Conservation (phyloP, 1,139 yeast species). For the Hyphopichia pseudoburtonii region DNA sequence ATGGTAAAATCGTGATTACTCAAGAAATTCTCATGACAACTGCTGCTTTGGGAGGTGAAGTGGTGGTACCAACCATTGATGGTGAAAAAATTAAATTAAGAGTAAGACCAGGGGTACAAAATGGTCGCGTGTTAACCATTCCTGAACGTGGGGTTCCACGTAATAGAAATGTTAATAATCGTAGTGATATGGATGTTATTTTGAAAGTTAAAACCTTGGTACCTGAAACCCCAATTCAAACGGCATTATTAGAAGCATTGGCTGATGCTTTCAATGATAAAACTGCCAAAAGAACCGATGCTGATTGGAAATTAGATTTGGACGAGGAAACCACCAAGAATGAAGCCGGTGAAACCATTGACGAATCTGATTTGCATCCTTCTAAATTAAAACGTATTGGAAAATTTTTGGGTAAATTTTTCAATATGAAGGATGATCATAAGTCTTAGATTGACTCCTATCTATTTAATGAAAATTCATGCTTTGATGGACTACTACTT, state of each 20-base stretch:
- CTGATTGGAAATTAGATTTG: conserved; percentile 52
- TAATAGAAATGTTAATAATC: conserved; percentile 50
- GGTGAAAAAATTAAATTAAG: conserved; percentile 72
- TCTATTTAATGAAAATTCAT: neutral
- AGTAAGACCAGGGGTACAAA: conserved; percentile 85
- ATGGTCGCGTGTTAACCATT: conserved; percentile 70
- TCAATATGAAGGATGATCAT: conserved; percentile 48
- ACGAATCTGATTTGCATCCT: conserved; percentile 51
- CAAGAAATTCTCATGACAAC: conserved; percentile 87
- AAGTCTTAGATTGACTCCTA: too few relatives aligned
- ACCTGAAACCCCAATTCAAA: conserved; percentile 84
- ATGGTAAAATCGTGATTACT: conserved; percentile 60
- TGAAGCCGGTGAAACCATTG: conserved; percentile 21
- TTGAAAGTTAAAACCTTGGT: conserved; percentile 70
- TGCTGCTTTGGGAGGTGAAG: conserved; percentile 91
- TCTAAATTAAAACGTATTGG: conserved; percentile 62
- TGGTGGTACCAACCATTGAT: conserved; percentile 84
- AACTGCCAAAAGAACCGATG: conserved; percentile 69
- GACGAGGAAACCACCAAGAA: conserved; percentile 18
- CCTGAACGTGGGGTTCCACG: conserved; percentile 89
- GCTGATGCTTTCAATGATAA: conserved; percentile 87
- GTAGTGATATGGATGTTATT: conserved; percentile 82
- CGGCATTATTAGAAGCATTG: conserved; percentile 88
- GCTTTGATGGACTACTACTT: too few relatives aligned
- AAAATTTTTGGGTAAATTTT: conserved; percentile 60